Percentiles rank a stretch among this genome's conserved stretches.
These are phyloP conservation scores for Zea luxurians DNA, from an alignment of 176 grass and related monocot species.

Conservation along the genomic window DNA sequence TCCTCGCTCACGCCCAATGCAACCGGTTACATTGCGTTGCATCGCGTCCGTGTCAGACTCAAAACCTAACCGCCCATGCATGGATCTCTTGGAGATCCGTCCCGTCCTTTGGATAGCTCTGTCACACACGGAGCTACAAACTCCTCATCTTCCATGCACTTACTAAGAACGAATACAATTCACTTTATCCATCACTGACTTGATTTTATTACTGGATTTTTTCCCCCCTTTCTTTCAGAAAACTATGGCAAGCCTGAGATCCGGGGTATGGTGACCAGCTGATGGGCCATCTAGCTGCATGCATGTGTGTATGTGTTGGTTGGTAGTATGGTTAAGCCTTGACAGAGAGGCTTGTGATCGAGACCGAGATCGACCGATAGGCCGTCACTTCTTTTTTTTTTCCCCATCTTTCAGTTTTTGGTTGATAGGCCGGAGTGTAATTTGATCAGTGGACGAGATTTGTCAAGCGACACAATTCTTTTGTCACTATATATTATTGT, in stretches of 20 bases:
- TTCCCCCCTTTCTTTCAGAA: conserved; percentile 14
- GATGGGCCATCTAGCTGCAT: not conserved
- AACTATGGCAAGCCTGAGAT: conserved; percentile 13
- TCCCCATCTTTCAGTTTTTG: not conserved
- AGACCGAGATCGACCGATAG: not conserved
- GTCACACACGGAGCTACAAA: not conserved
- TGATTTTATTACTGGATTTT: not conserved
- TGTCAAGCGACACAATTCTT: not conserved
- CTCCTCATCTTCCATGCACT: not conserved
- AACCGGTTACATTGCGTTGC: conserved; percentile 19
- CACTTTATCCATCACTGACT: not conserved
- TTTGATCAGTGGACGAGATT: not conserved
- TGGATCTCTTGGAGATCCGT: not conserved
- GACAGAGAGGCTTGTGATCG: not conserved
- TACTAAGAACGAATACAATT: not conserved
- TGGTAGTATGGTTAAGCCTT: not conserved
- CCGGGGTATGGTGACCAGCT: conserved; percentile 5
- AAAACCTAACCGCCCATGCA: not conserved
- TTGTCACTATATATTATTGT: not conserved
- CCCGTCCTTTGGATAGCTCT: conserved; percentile 26
- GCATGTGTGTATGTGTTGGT: not conserved
- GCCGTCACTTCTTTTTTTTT: not conserved
- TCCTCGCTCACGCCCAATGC: not conserved
- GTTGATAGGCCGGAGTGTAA: conserved; percentile 23
- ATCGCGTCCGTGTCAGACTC: conserved; percentile 29